These are phyloP conservation scores for Apiotrichum montevideense DNA, from an alignment of 1,284 basidiomycete species.

Conservation along the genomic window DNA sequence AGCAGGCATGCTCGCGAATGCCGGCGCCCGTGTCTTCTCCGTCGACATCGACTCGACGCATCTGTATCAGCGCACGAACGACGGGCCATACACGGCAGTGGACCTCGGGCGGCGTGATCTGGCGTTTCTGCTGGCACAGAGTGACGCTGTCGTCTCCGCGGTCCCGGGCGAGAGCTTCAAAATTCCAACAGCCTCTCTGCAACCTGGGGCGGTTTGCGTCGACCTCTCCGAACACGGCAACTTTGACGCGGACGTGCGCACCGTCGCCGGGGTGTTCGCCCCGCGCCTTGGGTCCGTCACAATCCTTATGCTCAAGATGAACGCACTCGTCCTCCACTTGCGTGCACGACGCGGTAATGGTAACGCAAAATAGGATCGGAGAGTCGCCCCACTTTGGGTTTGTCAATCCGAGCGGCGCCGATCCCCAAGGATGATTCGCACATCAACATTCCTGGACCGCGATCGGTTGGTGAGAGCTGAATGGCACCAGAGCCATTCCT, in stretches of 20 bases:
- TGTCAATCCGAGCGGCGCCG: too few species aligned
- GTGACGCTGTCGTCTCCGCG: slow-evolving; percentile 75
- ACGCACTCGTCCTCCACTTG: slow-evolving; percentile 16
- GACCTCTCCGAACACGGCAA: slow-evolving; percentile 27
- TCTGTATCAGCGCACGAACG: slow-evolving; percentile 1
- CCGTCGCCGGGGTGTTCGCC: slow-evolving; percentile 15
- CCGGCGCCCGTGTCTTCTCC: slow-evolving; percentile 89
- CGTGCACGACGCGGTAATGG: not conserved
- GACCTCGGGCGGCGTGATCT: not conserved
- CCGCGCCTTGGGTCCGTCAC: slow-evolving; percentile 24
- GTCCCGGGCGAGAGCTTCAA: slow-evolving; percentile 48
- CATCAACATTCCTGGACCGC: too few species aligned
- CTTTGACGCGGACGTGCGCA: slow-evolving; percentile 22
- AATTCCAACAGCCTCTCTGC: slow-evolving; percentile 17
- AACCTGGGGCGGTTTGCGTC: slow-evolving; percentile 18
- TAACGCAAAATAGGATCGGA: too few species aligned
- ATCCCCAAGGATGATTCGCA: too few species aligned
- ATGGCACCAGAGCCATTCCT: too few species aligned
- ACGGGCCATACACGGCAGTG: not conserved
- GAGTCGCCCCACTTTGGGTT: too few species aligned
- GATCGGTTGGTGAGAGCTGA: too few species aligned
- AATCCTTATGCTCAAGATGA: slow-evolving; percentile 23
- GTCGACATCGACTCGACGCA: slow-evolving; percentile 72
- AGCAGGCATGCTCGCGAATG: slow-evolving; percentile 87
- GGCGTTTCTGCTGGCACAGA: slow-evolving; percentile 5